A percentile compares a stretch with the other conserved stretches of the same genome.
These are phyloP conservation scores for Colletotrichum costaricense DNA, from an alignment of 2,329 filamentous ascomycete species.

Conservation along the genomic window DNA sequence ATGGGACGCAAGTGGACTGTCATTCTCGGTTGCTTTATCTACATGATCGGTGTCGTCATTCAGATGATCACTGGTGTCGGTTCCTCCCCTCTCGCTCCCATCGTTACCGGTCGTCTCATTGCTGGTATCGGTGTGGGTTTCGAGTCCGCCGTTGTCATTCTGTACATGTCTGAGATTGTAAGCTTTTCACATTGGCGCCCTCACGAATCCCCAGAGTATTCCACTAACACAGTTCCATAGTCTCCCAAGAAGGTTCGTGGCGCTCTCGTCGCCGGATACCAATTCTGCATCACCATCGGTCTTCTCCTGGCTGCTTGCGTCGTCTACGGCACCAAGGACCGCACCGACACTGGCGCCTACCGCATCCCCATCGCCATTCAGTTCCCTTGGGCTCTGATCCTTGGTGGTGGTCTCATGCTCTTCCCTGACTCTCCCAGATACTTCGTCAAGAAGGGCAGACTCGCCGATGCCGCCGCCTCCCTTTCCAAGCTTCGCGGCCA, in stretches of 20 bases:
- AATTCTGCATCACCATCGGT: constrained; percentile 86
- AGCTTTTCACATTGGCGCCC: constrained; percentile 39
- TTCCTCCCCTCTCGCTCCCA: constrained; percentile 65
- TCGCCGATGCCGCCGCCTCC: constrained; percentile 71
- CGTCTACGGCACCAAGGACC: constrained; percentile 76
- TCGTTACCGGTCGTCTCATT: constrained; percentile 80
- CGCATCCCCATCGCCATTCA: constrained; percentile 86
- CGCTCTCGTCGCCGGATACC: constrained; percentile 83
- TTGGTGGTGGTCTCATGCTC: constrained; percentile 76
- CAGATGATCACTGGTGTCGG: constrained; percentile 67
- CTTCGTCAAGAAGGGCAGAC: constrained; percentile 81
- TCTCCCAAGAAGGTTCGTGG: constrained; percentile 78
- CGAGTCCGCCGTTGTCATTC: constrained; percentile 82
- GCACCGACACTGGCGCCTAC: constrained; percentile 74
- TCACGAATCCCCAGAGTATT: neutral
- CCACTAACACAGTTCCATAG: constrained; percentile 39
- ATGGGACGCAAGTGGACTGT: constrained; percentile 80
- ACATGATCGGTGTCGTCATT: constrained; percentile 74
- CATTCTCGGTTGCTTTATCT: constrained; percentile 78
- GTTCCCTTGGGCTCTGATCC: constrained; percentile 83
- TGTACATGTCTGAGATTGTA: constrained; percentile 89
- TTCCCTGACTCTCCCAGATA: constrained; percentile 89
- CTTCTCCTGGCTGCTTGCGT: constrained; percentile 80
- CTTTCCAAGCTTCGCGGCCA: constrained; percentile 81
- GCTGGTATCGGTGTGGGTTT: constrained; percentile 85